Conservation (phyloP, 768 basidiomycete species). For the Boletus fagicola region DNA sequence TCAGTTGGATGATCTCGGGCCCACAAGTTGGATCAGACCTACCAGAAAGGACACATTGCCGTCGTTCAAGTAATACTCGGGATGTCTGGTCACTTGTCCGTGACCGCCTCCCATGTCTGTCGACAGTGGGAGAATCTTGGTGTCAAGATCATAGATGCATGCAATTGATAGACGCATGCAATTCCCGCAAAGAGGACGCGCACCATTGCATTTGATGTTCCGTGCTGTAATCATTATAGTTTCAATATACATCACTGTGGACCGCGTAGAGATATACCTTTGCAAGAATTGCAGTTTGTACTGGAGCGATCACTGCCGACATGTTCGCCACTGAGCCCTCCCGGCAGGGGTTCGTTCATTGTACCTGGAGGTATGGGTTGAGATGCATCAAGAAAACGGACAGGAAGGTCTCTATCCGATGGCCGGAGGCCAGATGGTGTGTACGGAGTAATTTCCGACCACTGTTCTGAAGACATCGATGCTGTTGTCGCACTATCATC, state of each 20-base stretch:
- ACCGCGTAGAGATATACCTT: too few relatives aligned
- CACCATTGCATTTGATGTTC: too few relatives aligned
- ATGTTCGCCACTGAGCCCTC: too few relatives aligned
- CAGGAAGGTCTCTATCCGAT: not conserved
- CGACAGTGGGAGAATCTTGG: not conserved
- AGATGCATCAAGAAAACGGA: not conserved
- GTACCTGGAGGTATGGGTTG: not conserved
- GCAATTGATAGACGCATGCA: too few relatives aligned
- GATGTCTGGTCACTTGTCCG: constrained; percentile 1
- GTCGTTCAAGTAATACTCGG: constrained; percentile 12
- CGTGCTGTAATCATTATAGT: too few relatives aligned
- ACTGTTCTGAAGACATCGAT: not conserved
- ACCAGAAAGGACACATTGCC: constrained; percentile 19
- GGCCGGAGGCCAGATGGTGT: not conserved
- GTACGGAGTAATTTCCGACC: not conserved
- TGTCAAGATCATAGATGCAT: too few relatives aligned
- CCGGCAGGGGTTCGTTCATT: not conserved
- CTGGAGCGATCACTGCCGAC: too few relatives aligned
- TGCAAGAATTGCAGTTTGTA: too few relatives aligned
- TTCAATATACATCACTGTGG: too few relatives aligned
- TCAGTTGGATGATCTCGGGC: constrained; percentile 6
- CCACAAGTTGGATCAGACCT: not conserved
- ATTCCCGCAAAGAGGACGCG: too few relatives aligned
- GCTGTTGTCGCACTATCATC: not conserved
- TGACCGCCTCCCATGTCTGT: constrained; percentile 17